Evolutionary conservation across 78 protist species (phyloP), one percentile per base, ranked within the genome.

Genomic region (Dictyostelium brefeldianum): DNA sequence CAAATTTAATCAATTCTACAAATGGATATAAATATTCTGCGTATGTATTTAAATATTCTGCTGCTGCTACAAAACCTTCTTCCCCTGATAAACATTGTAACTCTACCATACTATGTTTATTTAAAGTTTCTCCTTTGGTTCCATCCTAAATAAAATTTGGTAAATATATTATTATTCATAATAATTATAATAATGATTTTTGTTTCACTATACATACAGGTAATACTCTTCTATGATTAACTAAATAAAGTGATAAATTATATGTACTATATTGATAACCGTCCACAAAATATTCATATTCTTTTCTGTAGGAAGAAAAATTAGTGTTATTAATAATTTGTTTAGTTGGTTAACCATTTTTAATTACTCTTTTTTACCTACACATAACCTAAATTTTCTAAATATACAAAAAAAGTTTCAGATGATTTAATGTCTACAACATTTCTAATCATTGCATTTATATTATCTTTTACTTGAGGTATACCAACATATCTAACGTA

Each of bases 31-130:
- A 51, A 51, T 87, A 87, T 87, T 87, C 93, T 43, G 93, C 93
- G 78, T 77, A 87, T 14, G 93, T 77, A 65, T 87, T 87, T 51
- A 87, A 77, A 87, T 87, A 59, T 43, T 87, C 85, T 47, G 93
- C 83, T 22, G 93, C 93, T 48, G 81, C 75, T 12, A 48, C 56
- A 77, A 87, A 87, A 20, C 93, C 93, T 50, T 87, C 93, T 51
- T 87, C 93, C 48, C 93, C 93, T 51, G 93, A 74, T 65, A 87
- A 36, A 87, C 93, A 87, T 87, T 87, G 93, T 78, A 87, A 65
- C 47, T 78, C 93, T 0, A 87, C 84, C 93, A 87, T 87, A 51
- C 59, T 78, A 7, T 74, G 50, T 50, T 87, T 87, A 46, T 56
- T 65, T 20, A 74, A 20, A 17, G 27, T 4, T 12, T 77, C 93